phyloP scores from a whole-genome alignment of 495 filamentous ascomycete species.

The Neurospora hispaniola region DNA sequence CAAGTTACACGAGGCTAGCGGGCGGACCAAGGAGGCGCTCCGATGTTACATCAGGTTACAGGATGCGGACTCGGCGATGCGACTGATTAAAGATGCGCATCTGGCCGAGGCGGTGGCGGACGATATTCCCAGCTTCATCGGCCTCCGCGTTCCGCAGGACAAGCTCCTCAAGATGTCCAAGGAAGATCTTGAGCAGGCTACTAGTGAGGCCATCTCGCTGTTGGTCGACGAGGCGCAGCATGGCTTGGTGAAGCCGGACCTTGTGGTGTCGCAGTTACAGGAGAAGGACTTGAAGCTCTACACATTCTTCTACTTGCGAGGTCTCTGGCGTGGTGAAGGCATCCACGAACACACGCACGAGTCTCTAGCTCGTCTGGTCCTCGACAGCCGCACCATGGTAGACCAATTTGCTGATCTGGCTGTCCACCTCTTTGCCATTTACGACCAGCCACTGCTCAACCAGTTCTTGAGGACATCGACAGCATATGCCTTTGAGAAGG shows the following conservation, averaged over 20 bases:
- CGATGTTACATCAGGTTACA: constrained; percentile 82
- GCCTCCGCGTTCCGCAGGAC: constrained; percentile 69
- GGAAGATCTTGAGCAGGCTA: constrained; percentile 62
- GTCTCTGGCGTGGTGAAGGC: constrained; percentile 68
- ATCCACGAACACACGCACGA: constrained; percentile 32
- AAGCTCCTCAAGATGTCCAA: constrained; percentile 55
- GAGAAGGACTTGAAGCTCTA: constrained; percentile 50
- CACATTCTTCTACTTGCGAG: constrained; percentile 82
- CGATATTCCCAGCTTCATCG: constrained; percentile 79
- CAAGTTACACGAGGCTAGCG: constrained; percentile 68
- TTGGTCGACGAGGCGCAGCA: constrained; percentile 86
- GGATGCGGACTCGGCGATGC: constrained; percentile 82
- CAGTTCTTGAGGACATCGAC: constrained; percentile 76
- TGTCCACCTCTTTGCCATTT: constrained; percentile 74
- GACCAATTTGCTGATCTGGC: constrained; percentile 78
- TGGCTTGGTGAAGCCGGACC: constrained; percentile 68
- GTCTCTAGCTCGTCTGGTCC: constrained; percentile 32
- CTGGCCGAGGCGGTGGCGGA: constrained; percentile 77
- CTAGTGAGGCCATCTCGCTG: constrained; percentile 69
- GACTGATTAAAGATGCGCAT: constrained; percentile 70
- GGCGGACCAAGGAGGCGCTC: constrained; percentile 71
- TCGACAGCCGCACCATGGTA: constrained; percentile 64
- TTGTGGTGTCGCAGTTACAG: constrained; percentile 66
- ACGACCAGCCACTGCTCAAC: constrained; percentile 70
- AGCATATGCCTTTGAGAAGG: constrained; percentile 68